phyloP scores from a whole-genome alignment of 2,329 filamentous ascomycete genomes.

The Emydomyces testavorans region DNA sequence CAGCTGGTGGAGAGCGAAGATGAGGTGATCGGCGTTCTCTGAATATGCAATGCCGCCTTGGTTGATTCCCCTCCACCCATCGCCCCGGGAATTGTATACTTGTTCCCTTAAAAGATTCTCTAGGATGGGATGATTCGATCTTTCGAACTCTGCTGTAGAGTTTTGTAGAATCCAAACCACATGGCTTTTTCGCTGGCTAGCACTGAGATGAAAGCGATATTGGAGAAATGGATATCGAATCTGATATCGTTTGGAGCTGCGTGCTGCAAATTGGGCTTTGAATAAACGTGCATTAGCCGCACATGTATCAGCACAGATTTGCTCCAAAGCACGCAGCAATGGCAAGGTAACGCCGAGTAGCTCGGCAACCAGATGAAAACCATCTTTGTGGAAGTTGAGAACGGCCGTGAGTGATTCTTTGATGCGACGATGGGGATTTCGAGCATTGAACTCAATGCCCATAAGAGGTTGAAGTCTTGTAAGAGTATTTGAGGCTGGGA shows the following conservation, averaged over 20 bases:
- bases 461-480: conserved; percentile 16
- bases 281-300: conserved; percentile 17
- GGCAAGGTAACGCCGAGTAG: conserved; percentile 29
- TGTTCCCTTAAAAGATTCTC: conserved; percentile 22
- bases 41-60: conserved; percentile 28
- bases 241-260: conserved; percentile 27
- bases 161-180: conserved; percentile 30
- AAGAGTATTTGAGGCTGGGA: background rate
- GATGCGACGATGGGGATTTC: conserved; percentile 33
- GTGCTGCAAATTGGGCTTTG: conserved; percentile 27
- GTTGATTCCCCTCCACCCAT: conserved; percentile 33
- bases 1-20: conserved; percentile 18
- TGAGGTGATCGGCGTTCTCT: conserved; percentile 25
- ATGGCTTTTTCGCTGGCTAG: conserved; percentile 21
- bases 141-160: conserved; percentile 15
- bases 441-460: conserved; percentile 26
- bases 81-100: conserved; percentile 28
- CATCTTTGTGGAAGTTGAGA: conserved; percentile 26
- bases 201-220: conserved; percentile 26
- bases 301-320: conserved; percentile 23
- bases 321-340: conserved; percentile 30
- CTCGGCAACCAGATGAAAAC: conserved; percentile 24
- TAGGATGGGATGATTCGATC: conserved; percentile 17
- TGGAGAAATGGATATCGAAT: conserved; percentile 28
- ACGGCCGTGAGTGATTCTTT: conserved; percentile 29